Evolutionary conservation across 805 yeast genomes (phyloP).

Genomic region (Limtongia smithiae): DNA sequence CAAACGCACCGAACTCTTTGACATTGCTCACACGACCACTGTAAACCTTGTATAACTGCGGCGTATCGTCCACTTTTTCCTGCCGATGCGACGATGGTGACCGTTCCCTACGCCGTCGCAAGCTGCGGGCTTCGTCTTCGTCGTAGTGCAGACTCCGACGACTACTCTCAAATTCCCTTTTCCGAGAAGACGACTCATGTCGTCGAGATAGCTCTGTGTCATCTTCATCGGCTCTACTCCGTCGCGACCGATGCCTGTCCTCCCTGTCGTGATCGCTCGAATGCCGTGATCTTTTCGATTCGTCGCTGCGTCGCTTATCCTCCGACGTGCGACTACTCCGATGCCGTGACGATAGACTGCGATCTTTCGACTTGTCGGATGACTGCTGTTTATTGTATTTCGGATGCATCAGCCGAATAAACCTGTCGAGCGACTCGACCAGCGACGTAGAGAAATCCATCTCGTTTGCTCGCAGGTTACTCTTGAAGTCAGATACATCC

Average conservation of each 20-base stretch:
- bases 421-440: slow-evolving; percentile 33
- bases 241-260: slow-evolving; percentile 2
- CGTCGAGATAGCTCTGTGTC: background rate
- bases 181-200: background rate
- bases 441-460: slow-evolving; percentile 41
- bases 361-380: too few relatives aligned
- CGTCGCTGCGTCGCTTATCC: too few relatives aligned
- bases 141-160: slow-evolving; percentile 1
- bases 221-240: background rate
- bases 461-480: slow-evolving; percentile 43
- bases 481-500: slow-evolving; percentile 39
- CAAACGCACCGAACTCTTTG: slow-evolving; percentile 75
- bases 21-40: slow-evolving; percentile 59
- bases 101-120: background rate
- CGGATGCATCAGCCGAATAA: slow-evolving; percentile 37
- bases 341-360: too few relatives aligned
- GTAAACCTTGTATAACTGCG: slow-evolving; percentile 49
- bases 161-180: background rate
- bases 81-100: background rate
- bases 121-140: slow-evolving; percentile 1
- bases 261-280: background rate
- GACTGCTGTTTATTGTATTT: slow-evolving; percentile 21
- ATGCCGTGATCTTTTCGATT: too few relatives aligned
- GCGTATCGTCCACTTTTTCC: slow-evolving; percentile 33
- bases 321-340: too few relatives aligned